Evolutionary conservation across 495 filamentous ascomycete genomes (phyloP).

Genomic region (Talaromyces nanjingensis): DNA sequence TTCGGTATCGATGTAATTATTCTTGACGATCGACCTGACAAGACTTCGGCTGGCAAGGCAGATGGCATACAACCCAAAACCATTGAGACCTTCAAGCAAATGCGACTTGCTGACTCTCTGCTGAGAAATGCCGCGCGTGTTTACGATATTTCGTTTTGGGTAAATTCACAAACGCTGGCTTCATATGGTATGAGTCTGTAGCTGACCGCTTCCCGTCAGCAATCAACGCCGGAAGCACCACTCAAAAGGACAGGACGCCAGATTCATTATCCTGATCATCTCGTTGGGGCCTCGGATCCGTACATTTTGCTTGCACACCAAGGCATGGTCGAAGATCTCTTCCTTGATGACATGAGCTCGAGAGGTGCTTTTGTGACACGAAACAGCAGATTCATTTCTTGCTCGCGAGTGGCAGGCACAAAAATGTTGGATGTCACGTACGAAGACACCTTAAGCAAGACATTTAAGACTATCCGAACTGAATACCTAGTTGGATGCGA

Average conservation of each 20-base stretch:
- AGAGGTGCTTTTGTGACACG: slow-evolving; percentile 50
- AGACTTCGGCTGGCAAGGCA: slow-evolving; percentile 64
- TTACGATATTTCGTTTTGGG: slow-evolving; percentile 68
- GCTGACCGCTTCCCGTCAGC: slow-evolving; percentile 20
- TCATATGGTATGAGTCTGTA: not conserved
- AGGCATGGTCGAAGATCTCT: slow-evolving; percentile 62
- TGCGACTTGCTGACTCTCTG: slow-evolving; percentile 57
- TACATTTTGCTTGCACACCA: slow-evolving; percentile 70
- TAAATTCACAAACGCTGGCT: slow-evolving; percentile 11
- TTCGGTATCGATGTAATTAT: slow-evolving; percentile 63
- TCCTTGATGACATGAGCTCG: slow-evolving; percentile 55
- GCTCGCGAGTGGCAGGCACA: slow-evolving; percentile 40
- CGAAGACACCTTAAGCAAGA: slow-evolving; percentile 38
- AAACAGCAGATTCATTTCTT: slow-evolving; percentile 49
- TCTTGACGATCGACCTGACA: slow-evolving; percentile 64
- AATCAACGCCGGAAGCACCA: slow-evolving; percentile 47
- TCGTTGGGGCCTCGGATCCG: slow-evolving; percentile 64
- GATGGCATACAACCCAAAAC: slow-evolving; percentile 77
- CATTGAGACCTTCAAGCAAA: slow-evolving; percentile 65
- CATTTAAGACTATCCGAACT: slow-evolving; percentile 44
- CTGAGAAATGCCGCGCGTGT: slow-evolving; percentile 56
- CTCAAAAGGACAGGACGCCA: slow-evolving; percentile 60
- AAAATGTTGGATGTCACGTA: slow-evolving; percentile 45
- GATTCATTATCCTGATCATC: slow-evolving; percentile 59
- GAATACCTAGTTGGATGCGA: slow-evolving; percentile 62